Conservation (phyloP, 1,139 yeast species). For the Zygotorulaspora mrakii region DNA sequence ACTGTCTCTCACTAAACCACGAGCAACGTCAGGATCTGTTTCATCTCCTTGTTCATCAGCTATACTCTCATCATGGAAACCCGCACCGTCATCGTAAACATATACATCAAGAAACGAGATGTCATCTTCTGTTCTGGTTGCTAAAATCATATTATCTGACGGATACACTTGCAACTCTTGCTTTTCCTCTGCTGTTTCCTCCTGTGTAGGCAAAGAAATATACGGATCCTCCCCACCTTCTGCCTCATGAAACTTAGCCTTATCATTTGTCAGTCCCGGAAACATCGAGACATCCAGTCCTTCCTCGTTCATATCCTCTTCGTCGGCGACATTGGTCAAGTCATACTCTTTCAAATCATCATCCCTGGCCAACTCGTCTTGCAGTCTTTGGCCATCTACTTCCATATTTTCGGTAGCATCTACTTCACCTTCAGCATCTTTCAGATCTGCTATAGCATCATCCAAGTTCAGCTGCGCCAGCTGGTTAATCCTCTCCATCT, state of each 20-base stretch:
- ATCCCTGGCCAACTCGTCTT: conserved; percentile 58
- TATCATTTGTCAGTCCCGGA: conserved; percentile 61
- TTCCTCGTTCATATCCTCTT: conserved; percentile 42
- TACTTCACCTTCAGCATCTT: conserved; percentile 27
- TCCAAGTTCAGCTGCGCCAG: conserved; percentile 79
- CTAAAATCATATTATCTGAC: conserved; percentile 82
- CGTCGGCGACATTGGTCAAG: conserved; percentile 79
- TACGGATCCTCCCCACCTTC: conserved; percentile 69
- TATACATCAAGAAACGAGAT: conserved; percentile 88
- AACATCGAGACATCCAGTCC: conserved; percentile 59
- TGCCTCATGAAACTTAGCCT: conserved; percentile 54
- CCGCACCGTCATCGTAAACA: conserved; percentile 92
- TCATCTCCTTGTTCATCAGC: conserved; percentile 63
- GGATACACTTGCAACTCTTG: conserved; percentile 84
- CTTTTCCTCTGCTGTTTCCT: conserved; percentile 67
- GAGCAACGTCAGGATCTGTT: conserved; percentile 61
- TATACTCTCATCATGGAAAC: conserved; percentile 58
- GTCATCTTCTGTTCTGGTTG: conserved; percentile 95
- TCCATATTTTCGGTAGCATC: conserved; percentile 6
- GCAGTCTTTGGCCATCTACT: conserved; percentile 30
- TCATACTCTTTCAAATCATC: conserved; percentile 87
- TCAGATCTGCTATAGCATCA: conserved; percentile 65
- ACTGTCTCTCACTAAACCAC: conserved; percentile 65
- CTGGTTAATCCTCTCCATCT: conserved; percentile 83
- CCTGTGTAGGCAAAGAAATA: conserved; percentile 61